These are phyloP conservation scores for Piper betle DNA, from an alignment of 164 flowering plant species.

Conservation along the genomic window DNA sequence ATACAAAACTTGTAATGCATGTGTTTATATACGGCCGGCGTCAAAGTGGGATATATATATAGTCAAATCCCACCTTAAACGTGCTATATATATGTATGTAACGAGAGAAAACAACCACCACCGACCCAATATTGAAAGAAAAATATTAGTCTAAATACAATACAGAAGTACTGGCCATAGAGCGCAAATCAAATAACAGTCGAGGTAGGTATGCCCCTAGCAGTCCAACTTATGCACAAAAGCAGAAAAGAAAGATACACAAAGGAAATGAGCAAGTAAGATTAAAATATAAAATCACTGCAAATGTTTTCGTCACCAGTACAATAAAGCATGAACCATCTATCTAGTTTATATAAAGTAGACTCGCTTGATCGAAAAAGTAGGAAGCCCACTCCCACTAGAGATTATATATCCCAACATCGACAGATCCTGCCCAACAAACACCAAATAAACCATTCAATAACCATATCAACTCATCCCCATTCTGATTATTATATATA, in stretches of 20 bases:
- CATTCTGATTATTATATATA: neutral
- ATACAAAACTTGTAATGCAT: no score
- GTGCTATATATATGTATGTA: neutral
- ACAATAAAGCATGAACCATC: slow-evolving; percentile 4
- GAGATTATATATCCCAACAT: no score
- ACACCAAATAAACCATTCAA: neutral
- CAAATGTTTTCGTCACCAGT: slow-evolving; percentile 5
- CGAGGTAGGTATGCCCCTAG: neutral
- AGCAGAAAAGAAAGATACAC: neutral
- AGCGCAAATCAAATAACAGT: neutral
- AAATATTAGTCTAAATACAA: neutral
- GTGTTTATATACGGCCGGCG: no score
- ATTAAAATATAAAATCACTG: slow-evolving; percentile 2
- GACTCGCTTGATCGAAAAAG: slow-evolving; percentile 2
- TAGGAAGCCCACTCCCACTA: neutral
- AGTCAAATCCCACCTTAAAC: neutral
- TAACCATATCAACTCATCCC: neutral
- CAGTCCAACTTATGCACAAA: neutral
- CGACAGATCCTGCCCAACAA: neutral
- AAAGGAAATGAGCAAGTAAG: slow-evolving; percentile 3
- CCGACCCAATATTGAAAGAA: neutral
- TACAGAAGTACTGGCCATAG: neutral
- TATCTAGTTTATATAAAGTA: neutral
- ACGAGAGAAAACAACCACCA: neutral
- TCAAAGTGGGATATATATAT: no score